Conservation (phyloP, 2,329 filamentous ascomycete genomes). For the Colletotrichum cuscutae region DNA sequence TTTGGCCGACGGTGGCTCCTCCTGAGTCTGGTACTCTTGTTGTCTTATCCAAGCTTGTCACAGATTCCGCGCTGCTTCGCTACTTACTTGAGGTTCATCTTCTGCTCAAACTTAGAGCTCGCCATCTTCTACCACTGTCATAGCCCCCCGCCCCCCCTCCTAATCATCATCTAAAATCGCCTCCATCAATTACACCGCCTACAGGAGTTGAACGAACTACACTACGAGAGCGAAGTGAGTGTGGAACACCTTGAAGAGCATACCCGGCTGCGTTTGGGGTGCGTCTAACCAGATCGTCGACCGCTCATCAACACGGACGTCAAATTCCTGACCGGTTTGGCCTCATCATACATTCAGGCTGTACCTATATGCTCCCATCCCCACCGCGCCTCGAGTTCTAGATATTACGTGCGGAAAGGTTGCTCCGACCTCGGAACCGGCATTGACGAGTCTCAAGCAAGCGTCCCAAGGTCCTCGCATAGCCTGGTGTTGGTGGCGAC, state of each 20-base stretch:
- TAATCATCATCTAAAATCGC: background rate
- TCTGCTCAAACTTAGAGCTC: background rate
- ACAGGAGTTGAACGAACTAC: background rate
- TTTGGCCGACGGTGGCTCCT: background rate
- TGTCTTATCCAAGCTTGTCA: background rate
- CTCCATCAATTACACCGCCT: background rate
- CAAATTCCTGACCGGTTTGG: background rate
- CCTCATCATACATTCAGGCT: background rate
- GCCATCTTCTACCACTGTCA: background rate
- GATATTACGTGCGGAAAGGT: background rate
- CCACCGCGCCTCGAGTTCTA: background rate
- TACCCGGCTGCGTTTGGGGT: background rate
- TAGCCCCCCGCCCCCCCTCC: no score
- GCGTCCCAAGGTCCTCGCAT: background rate
- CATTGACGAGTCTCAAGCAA: constrained; percentile 12
- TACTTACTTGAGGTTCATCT: background rate
- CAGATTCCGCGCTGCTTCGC: background rate
- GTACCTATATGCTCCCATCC: background rate
- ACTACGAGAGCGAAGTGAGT: background rate
- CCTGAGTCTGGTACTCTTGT: background rate
- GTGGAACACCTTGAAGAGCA: background rate
- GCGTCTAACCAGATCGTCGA: background rate
- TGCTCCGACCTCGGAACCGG: background rate
- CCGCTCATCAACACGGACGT: background rate
- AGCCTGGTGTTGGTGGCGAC: background rate